Conservation (phyloP, 306 rosid species). For the Carpinus fangiana region DNA sequence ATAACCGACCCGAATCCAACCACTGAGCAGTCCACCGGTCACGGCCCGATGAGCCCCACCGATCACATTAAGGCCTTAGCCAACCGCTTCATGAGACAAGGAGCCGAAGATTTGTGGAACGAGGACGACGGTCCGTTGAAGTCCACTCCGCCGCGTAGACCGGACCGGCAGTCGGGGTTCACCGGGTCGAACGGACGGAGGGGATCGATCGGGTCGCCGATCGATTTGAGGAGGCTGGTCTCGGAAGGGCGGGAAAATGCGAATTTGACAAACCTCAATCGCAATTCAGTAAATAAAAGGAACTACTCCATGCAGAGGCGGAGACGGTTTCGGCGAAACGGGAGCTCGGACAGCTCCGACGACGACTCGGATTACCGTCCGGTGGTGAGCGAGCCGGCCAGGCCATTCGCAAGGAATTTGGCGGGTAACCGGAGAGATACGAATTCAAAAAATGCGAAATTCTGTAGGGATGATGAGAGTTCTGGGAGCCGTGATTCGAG, state of each 20-base stretch:
- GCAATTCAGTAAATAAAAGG: slow-evolving; percentile 34
- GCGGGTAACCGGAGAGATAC: slow-evolving; percentile 15
- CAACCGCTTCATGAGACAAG: slow-evolving; percentile 71
- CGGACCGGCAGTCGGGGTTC: slow-evolving; percentile 11
- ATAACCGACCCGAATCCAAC: slow-evolving; percentile 27
- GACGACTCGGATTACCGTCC: slow-evolving; percentile 36
- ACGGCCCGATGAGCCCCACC: slow-evolving; percentile 58
- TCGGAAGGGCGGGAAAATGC: slow-evolving; percentile 16
- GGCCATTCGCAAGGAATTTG: slow-evolving; percentile 25
- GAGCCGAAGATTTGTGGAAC: slow-evolving; percentile 90
- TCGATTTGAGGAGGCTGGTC: slow-evolving; percentile 40
- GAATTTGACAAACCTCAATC: slow-evolving; percentile 19
- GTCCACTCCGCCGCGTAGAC: slow-evolving; percentile 14
- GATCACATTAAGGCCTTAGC: slow-evolving; percentile 75
- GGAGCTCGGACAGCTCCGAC: slow-evolving; percentile 41
- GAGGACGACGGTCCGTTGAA: slow-evolving; percentile 61
- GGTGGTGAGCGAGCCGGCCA: slow-evolving; percentile 22
- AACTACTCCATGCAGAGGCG: slow-evolving; percentile 47
- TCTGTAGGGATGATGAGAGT: slow-evolving; percentile 42
- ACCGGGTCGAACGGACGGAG: slow-evolving; percentile 9
- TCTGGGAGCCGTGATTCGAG: slow-evolving; percentile 35
- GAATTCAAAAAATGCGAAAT: slow-evolving; percentile 21
- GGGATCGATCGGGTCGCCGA: slow-evolving; percentile 34
- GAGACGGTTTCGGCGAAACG: slow-evolving; percentile 37
- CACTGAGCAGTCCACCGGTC: slow-evolving; percentile 29